Percentiles rank a stretch among this genome's conserved stretches.
Conservation (phyloP, 2,329 filamentous ascomycete species). For the Pezizomycotina sp. region DNA sequence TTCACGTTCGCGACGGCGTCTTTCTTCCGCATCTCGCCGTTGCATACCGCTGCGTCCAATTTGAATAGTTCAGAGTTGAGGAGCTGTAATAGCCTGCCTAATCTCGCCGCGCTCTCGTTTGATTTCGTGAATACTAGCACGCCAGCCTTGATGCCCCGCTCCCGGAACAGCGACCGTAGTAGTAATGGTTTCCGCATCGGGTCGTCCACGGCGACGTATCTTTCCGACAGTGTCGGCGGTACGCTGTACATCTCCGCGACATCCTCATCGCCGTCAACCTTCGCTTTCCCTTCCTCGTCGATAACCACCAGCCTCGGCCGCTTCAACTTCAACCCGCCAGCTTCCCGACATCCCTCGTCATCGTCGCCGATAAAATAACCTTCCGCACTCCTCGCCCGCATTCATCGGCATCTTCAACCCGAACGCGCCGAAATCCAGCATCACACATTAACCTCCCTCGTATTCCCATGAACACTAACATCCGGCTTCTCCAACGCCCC, state of each 20-base stretch:
- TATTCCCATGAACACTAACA: neutral
- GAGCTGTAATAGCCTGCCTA: conserved; percentile 60
- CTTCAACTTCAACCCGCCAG: conserved; percentile 55
- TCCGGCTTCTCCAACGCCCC: conserved; percentile 33
- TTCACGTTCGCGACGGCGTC: conserved; percentile 13
- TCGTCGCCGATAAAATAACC: conserved; percentile 76
- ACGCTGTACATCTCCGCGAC: conserved; percentile 37
- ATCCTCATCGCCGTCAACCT: conserved; percentile 26
- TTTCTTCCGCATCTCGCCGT: conserved; percentile 2
- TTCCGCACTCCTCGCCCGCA: conserved; percentile 46
- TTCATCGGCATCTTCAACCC: conserved; percentile 27
- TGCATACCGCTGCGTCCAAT: neutral
- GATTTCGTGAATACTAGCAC: conserved; percentile 80
- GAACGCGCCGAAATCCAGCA: conserved; percentile 5
- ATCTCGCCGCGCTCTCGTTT: conserved; percentile 70
- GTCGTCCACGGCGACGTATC: conserved; percentile 51
- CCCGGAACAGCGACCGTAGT: conserved; percentile 53
- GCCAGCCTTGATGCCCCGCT: conserved; percentile 28
- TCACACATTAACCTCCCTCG: conserved; percentile 1
- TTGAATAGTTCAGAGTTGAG: conserved; percentile 44
- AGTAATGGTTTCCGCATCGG: conserved; percentile 64
- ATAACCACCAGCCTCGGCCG: conserved; percentile 63
- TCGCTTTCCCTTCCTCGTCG: conserved; percentile 32
- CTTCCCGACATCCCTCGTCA: conserved; percentile 72
- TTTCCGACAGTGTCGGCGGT: conserved; percentile 47